Percentiles rank a stretch among this genome's conserved stretches.
Conservation (phyloP, 2,329 filamentous ascomycete species). For the Arthroderma uncinatum region DNA sequence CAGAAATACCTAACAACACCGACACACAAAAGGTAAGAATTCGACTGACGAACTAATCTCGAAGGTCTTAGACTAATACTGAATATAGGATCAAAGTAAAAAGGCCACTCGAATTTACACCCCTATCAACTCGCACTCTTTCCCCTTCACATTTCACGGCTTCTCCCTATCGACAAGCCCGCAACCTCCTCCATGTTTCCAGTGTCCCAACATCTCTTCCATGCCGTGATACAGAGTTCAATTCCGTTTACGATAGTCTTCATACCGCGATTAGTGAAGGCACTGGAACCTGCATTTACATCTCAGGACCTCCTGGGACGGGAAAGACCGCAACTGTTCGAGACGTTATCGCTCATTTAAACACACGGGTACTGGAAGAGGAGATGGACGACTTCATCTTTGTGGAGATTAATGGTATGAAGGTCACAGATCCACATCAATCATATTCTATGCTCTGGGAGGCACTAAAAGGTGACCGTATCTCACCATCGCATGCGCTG, state of each 20-base stretch:
- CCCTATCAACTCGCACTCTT: constrained; percentile 75
- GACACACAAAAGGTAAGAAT: constrained; percentile 48
- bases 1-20: constrained; percentile 46
- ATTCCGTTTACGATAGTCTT: constrained; percentile 82
- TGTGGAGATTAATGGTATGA: constrained; percentile 99
- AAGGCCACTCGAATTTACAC: constrained; percentile 88
- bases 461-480: constrained; percentile 81
- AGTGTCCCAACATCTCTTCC: constrained; percentile 81
- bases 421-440: constrained; percentile 94
- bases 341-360: constrained; percentile 81
- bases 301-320: constrained; percentile 94
- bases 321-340: constrained; percentile 96
- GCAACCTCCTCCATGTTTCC: constrained; percentile 82
- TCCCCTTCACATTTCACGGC: constrained; percentile 62
- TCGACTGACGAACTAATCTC: not conserved
- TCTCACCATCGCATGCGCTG: constrained; percentile 81
- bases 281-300: constrained; percentile 93
- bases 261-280: constrained; percentile 90
- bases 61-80: not conserved
- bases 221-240: constrained; percentile 85
- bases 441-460: constrained; percentile 94
- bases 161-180: constrained; percentile 84
- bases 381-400: constrained; percentile 98
- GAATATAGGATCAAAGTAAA: constrained; percentile 54
- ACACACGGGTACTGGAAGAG: constrained; percentile 75